Conservation (phyloP, 1,139 yeast species). For the Hansenula sp. region DNA sequence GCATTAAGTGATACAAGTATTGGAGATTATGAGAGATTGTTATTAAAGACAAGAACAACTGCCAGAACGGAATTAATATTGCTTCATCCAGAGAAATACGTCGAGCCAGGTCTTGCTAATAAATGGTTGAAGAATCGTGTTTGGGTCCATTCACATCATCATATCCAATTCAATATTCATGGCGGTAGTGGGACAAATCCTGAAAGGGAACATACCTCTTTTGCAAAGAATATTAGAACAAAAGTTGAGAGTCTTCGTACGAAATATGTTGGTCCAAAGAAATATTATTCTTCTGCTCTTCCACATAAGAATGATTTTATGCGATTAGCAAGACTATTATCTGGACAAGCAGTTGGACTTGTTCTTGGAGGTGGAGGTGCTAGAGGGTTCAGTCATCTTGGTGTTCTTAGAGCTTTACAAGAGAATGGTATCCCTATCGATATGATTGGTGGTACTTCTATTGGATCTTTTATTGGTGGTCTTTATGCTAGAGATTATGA, state of each 20-base stretch:
- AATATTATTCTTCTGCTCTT: constrained; percentile 41
- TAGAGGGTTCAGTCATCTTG: constrained; percentile 88
- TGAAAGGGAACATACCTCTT: constrained; percentile 22
- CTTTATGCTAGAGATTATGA: constrained; percentile 90
- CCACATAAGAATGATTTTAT: constrained; percentile 83
- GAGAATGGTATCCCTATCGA: constrained; percentile 93
- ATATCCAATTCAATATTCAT: constrained; percentile 47
- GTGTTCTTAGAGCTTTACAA: constrained; percentile 89
- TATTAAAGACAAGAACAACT: constrained; percentile 73
- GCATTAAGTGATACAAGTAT: constrained; percentile 64
- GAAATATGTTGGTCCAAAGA: constrained; percentile 22
- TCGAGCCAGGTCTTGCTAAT: constrained; percentile 79
- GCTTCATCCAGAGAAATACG: constrained; percentile 78
- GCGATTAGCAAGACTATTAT: constrained; percentile 80
- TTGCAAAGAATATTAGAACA: constrained; percentile 27
- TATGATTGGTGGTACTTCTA: constrained; percentile 92
- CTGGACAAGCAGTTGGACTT: constrained; percentile 91
- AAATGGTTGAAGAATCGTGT: constrained; percentile 79
- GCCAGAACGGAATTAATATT: constrained; percentile 87
- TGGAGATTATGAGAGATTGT: constrained; percentile 80
- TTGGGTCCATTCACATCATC: constrained; percentile 95
- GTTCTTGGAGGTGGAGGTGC: constrained; percentile 99
- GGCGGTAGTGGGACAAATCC: constrained; percentile 13
- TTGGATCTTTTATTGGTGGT: constrained; percentile 95
- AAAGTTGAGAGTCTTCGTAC: constrained; percentile 28